These are phyloP conservation scores for Phytophthora palmivora DNA, from an alignment of 352 stramenopile genomes.

Conservation along the genomic window DNA sequence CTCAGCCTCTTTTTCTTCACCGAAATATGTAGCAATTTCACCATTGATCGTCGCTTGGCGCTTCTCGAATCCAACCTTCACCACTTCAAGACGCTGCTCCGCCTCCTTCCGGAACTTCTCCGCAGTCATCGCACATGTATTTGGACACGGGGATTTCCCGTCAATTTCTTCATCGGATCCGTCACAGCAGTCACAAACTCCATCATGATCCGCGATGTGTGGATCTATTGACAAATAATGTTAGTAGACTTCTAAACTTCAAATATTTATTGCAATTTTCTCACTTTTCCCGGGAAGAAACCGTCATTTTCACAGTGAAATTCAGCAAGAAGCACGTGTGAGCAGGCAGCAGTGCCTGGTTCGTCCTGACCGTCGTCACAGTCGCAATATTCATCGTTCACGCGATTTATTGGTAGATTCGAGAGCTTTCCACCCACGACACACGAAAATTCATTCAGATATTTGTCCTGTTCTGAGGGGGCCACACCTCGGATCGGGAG, in stretches of 20 bases:
- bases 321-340: constrained; percentile 49
- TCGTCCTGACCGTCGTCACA: constrained; percentile 92
- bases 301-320: constrained; percentile 84
- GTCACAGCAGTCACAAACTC: constrained; percentile 98
- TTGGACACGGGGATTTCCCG: constrained; percentile 31
- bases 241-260: background rate
- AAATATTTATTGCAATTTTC: constrained; percentile 4
- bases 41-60: constrained; percentile 48
- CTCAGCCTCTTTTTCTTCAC: constrained; percentile 34
- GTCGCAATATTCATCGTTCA: constrained; percentile 96
- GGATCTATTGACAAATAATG: constrained; percentile 45
- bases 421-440: constrained; percentile 35
- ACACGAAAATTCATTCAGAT: constrained; percentile 39
- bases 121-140: constrained; percentile 60
- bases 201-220: constrained; percentile 92
- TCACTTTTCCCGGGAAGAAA: constrained; percentile 65
- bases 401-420: constrained; percentile 42
- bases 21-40: constrained; percentile 59
- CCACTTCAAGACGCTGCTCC: constrained; percentile 42
- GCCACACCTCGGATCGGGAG: constrained; percentile 51
- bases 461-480: constrained; percentile 40
- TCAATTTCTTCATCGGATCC: constrained; percentile 89
- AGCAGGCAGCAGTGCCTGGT: constrained; percentile 84
- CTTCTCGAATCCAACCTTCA: constrained; percentile 56
- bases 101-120: constrained; percentile 44